phyloP scores from a whole-genome alignment of 352 stramenopile species.

The Phytophthora sansomeana region DNA sequence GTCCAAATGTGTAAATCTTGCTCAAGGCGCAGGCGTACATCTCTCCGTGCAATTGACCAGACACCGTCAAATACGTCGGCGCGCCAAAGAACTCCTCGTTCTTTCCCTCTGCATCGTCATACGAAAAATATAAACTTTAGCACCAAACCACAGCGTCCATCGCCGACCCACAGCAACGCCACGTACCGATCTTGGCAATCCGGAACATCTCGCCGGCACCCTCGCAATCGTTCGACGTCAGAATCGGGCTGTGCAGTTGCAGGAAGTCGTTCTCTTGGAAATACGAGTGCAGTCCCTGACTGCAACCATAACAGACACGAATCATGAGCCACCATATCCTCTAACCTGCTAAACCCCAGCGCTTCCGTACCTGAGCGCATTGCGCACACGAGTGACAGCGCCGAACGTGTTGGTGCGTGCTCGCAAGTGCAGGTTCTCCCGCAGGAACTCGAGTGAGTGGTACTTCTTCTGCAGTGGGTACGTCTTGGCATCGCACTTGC shows the following conservation, averaged over 20 bases:
- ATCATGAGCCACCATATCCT: not conserved
- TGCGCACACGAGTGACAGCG: conserved; percentile 95
- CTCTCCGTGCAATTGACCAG: conserved; percentile 95
- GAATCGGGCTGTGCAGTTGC: conserved; percentile 93
- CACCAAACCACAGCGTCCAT: not conserved
- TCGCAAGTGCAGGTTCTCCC: conserved; percentile 96
- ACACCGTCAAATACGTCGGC: conserved; percentile 91
- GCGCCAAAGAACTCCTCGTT: conserved; percentile 95
- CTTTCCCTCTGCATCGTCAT: conserved; percentile 69
- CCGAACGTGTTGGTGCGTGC: conserved; percentile 97
- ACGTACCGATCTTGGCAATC: conserved; percentile 82
- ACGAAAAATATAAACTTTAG: conserved; percentile 13
- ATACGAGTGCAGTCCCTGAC: conserved; percentile 73
- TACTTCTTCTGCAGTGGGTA: conserved; percentile 99
- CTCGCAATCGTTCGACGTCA: conserved; percentile 98
- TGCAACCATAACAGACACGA: conserved; percentile 23
- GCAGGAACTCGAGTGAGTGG: conserved; percentile 97
- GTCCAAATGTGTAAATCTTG: conserved; percentile 99
- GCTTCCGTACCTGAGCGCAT: conserved; percentile 78
- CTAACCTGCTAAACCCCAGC: not conserved
- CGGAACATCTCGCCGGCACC: conserved; percentile 98
- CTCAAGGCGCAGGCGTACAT: conserved; percentile 97
- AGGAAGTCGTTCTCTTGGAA: conserved; percentile 85
- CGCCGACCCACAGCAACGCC: not conserved
- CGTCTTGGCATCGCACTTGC: conserved; percentile 90